Percentiles rank a stretch among this genome's conserved stretches.
Conservation (phyloP, 352 stramenopile species). For the Phytopythium vexans region DNA sequence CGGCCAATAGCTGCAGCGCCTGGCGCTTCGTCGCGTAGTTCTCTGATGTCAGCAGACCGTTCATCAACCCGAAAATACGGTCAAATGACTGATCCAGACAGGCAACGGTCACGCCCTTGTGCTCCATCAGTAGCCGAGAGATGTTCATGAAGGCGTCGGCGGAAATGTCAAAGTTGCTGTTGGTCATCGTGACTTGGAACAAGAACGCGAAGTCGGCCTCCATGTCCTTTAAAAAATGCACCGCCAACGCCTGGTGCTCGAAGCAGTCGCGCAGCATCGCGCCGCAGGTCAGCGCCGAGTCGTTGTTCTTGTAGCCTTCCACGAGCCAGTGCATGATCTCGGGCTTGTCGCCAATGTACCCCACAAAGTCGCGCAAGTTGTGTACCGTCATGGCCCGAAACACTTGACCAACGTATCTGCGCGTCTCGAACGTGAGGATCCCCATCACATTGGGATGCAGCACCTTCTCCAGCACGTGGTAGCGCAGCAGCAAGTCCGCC, state of each 20-base stretch:
- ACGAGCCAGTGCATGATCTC: constrained; percentile 75
- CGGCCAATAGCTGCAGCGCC: constrained; percentile 63
- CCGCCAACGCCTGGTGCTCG: constrained; percentile 52
- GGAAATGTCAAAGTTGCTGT: constrained; percentile 82
- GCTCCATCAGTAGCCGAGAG: constrained; percentile 56
- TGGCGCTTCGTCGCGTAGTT: constrained; percentile 81
- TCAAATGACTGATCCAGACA: constrained; percentile 58
- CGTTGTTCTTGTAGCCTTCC: constrained; percentile 70
- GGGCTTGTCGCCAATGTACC: constrained; percentile 51
- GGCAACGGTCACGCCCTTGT: constrained; percentile 53
- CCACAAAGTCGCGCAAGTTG: constrained; percentile 58
- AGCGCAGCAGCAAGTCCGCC: constrained; percentile 68
- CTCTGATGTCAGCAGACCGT: constrained; percentile 48
- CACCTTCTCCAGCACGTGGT: constrained; percentile 71
- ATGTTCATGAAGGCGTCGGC: constrained; percentile 84
- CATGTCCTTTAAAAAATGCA: constrained; percentile 62
- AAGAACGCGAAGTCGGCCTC: constrained; percentile 61
- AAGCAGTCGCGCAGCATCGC: constrained; percentile 83
- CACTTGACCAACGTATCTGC: constrained; percentile 77
- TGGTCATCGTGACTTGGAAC: constrained; percentile 69
- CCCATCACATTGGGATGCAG: constrained; percentile 66
- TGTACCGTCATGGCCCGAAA: constrained; percentile 78
- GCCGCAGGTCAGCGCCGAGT: constrained; percentile 71
- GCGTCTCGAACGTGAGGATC: constrained; percentile 76
- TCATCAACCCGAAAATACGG: constrained; percentile 65